Evolutionary conservation across 768 basidiomycete species (phyloP).

Genomic region (Psilocybe azurescens): DNA sequence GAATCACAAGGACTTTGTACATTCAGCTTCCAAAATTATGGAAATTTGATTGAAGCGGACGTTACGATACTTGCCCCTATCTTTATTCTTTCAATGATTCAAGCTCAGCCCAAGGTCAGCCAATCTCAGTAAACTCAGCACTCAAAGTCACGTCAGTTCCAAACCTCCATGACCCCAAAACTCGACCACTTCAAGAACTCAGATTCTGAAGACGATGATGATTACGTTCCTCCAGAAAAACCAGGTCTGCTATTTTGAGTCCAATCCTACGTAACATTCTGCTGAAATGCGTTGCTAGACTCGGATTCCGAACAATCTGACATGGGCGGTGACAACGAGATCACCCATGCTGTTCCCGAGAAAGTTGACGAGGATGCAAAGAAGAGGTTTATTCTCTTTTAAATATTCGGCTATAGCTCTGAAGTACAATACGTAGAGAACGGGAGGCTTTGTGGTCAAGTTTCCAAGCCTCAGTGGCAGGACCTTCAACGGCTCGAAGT

Average conservation of each 20-base stretch:
- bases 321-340: conserved; percentile 11
- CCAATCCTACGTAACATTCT: background rate
- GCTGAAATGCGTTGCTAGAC: conserved; percentile 3
- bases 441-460: conserved; percentile 68
- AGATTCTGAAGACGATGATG: conserved; percentile 68
- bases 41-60: no score
- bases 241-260: conserved; percentile 29
- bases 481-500: conserved; percentile 25
- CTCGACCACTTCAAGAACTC: conserved; percentile 4
- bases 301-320: conserved; percentile 28
- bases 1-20: no score
- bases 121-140: no score
- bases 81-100: no score
- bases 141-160: background rate
- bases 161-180: conserved; percentile 3
- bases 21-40: no score
- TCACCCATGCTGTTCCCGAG: background rate
- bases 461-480: conserved; percentile 68
- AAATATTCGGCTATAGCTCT: conserved; percentile 4
- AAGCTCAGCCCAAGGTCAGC: no score
- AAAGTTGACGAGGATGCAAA: conserved; percentile 43
- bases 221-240: conserved; percentile 66
- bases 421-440: conserved; percentile 40
- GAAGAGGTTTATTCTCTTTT: conserved; percentile 44
- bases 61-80: no score